phyloP scores from a whole-genome alignment of 2,329 filamentous ascomycete species.

The Colletotrichum acutatum region DNA sequence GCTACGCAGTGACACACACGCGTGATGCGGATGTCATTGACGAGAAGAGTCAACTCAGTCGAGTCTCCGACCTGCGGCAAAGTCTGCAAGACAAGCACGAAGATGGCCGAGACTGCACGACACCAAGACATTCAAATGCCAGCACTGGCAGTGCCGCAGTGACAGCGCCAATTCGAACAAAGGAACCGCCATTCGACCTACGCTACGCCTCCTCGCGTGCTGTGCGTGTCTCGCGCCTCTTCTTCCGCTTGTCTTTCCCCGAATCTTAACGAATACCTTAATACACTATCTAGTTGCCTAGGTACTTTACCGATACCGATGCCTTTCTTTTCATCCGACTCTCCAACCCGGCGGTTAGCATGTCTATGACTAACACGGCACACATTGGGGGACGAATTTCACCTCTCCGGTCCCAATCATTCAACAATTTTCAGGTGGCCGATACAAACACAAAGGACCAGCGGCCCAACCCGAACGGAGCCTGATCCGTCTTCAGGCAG shows the following conservation, averaged over 20 bases:
- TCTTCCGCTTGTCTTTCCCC: not conserved
- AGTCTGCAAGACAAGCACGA: not conserved
- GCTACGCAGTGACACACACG: not conserved
- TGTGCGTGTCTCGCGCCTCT: not conserved
- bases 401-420: not conserved
- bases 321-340: not conserved
- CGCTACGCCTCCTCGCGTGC: slow-evolving; percentile 4
- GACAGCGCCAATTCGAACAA: slow-evolving; percentile 16
- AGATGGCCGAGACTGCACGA: not conserved
- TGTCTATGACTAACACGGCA: not conserved
- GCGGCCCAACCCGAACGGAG: slow-evolving; percentile 12
- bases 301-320: not conserved
- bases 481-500: not conserved
- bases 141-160: not conserved
- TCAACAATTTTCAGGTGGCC: slow-evolving; percentile 20
- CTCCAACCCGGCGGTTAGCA: not conserved
- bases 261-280: not conserved
- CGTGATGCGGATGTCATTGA: not conserved
- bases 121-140: slow-evolving; percentile 3
- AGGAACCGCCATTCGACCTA: slow-evolving; percentile 7
- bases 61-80: not conserved
- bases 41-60: not conserved
- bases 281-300: too few relatives aligned
- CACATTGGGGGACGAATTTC: not conserved
- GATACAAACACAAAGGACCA: slow-evolving; percentile 3